Conservation (phyloP, 495 filamentous ascomycete genomes). For the Aspergillus diversus region DNA sequence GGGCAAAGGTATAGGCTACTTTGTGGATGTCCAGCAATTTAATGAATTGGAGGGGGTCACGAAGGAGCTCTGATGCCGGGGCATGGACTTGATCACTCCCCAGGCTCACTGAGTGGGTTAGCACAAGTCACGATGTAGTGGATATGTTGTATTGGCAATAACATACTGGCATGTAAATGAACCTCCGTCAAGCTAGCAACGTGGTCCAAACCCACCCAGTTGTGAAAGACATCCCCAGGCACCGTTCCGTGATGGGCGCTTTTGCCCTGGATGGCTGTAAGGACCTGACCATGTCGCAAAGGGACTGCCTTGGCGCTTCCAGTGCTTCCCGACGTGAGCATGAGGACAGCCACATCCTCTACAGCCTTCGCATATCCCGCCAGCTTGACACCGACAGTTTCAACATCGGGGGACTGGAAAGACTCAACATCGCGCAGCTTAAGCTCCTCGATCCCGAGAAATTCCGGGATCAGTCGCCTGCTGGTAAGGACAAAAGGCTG, state of each 20-base stretch:
- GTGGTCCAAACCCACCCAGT: conserved; percentile 59
- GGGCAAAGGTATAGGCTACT: conserved; percentile 54
- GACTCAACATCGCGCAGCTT: background rate
- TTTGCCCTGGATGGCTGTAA: conserved; percentile 52
- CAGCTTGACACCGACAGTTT: background rate
- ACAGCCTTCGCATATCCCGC: background rate
- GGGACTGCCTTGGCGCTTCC: conserved; percentile 58
- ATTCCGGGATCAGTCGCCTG: background rate
- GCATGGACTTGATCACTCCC: conserved; percentile 54
- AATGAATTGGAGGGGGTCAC: conserved; percentile 44
- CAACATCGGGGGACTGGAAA: background rate
- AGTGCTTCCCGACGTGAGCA: conserved; percentile 60
- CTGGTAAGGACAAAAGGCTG: conserved; percentile 26
- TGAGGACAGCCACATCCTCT: background rate
- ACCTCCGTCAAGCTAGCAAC: conserved; percentile 55
- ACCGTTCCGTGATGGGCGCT: background rate
- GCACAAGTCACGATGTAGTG: conserved; percentile 25
- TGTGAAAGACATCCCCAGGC: conserved; percentile 39
- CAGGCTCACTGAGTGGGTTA: background rate
- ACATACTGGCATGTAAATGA: conserved; percentile 45
- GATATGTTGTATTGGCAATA: background rate
- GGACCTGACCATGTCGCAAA: conserved; percentile 48
- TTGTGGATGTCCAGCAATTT: conserved; percentile 44
- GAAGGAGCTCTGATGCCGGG: conserved; percentile 41
- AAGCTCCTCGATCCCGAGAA: background rate